Evolutionary conservation across 139 green algal species (phyloP).

Genomic region (Limnomonas spitsbergensis): DNA sequence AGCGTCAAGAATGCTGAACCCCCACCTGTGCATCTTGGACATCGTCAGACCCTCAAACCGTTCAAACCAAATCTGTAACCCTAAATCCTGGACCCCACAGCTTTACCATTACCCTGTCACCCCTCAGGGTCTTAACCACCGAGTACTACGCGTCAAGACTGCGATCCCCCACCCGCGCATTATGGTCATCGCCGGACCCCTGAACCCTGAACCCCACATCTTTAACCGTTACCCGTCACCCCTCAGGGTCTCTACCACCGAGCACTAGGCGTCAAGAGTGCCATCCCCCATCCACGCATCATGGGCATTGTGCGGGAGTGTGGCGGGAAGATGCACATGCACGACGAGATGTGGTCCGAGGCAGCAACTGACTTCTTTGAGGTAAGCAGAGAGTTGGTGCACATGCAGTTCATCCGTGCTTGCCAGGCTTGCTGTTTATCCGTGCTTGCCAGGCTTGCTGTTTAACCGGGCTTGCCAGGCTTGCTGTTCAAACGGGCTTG

Average conservation of each 20-base stretch:
- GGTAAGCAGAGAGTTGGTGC: conserved; percentile 35
- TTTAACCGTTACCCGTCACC: conserved; percentile 46
- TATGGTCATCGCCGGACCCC: no score
- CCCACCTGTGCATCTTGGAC: conserved; percentile 95
- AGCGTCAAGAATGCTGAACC: no score
- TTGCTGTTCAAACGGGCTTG: no score
- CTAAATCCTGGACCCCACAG: no score
- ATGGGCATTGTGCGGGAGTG: conserved; percentile 97
- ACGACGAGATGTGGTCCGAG: conserved; percentile 80
- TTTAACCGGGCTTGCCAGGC: no score
- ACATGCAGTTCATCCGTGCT: no score
- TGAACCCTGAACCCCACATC: no score
- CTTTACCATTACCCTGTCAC: conserved; percentile 50
- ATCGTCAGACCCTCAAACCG: no score
- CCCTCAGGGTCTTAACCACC: no score
- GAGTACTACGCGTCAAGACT: conserved; percentile 18
- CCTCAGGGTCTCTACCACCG: conserved; percentile 62
- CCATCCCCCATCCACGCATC: conserved; percentile 90
- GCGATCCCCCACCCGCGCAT: conserved; percentile 88
- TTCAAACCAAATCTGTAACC: no score
- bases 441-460: no score
- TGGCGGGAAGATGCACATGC: conserved; percentile 97
- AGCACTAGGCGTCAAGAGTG: conserved; percentile 29
- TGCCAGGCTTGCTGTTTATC: no score
- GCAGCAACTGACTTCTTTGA: conserved; percentile 98